Evolutionary conservation across 495 filamentous ascomycete genomes (phyloP), one percentile per base, ranked within the genome.

Genomic region (Barbatosphaeria neglecta): DNA sequence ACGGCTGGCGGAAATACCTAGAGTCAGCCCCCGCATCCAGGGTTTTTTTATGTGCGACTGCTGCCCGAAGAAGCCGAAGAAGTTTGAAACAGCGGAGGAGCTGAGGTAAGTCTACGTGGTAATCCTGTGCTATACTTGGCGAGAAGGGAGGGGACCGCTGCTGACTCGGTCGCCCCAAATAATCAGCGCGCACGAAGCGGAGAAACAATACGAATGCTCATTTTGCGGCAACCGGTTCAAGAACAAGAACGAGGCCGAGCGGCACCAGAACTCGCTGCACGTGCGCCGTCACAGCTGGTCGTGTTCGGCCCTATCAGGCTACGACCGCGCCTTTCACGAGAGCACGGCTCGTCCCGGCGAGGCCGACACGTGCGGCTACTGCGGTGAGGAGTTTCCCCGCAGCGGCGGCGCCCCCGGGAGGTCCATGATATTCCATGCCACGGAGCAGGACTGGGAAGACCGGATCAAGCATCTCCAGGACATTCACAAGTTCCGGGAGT

Each of bases 191-290:
- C 92, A 98, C 57, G 84, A 90, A 55, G 81, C 84, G 52, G 92
- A 98, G 59, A 98, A 97, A 61, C 93, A 98, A 63, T 97, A 97
- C 64, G 80, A 80, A 44, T 98, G 92, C 60, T 73, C 78, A 16
- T 97, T 83, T 63, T 98, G 92, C 62, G 81, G 82, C 37, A 97
- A 97, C 62, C 78, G 90, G 18, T 98, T 98, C 74, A 98, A 98
- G 65, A 98, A 98, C 69, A 98, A 98, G 64, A 98, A 98, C 51
- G 92, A 98, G 68, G 92, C 92, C 6, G 92, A 98, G 62, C 80
- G 92, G 16, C 92, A 98, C 61, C 92, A 96, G 59, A 98, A 97
- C 51, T 95, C 88, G 2, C 81, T 98, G 15, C 92, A 98, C 63
- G 78, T 97, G 6, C 81, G 92, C 37, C 82, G 83, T n/a, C 87